A percentile compares a stretch with the other conserved stretches of the same genome.
Conservation (phyloP, 768 basidiomycete genomes). For the Tylopilus vinaceipallidus region DNA sequence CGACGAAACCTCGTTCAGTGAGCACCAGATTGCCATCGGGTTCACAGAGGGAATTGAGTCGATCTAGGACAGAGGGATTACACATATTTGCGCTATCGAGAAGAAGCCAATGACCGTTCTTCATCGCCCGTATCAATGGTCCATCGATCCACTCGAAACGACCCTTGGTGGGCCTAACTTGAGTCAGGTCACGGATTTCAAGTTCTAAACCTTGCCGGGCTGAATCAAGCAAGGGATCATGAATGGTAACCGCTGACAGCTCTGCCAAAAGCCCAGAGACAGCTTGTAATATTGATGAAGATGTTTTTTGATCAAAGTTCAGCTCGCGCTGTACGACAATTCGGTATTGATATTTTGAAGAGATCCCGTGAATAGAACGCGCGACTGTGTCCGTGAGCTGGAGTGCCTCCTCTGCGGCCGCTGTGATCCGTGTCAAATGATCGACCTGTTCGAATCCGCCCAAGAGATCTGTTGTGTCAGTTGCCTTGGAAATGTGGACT, state of each 20-base stretch:
- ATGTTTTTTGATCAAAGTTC: slow-evolving; percentile 13
- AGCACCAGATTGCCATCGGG: slow-evolving; percentile 76
- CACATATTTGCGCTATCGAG: slow-evolving; percentile 94
- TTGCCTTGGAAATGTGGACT: slow-evolving; percentile 78
- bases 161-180: slow-evolving; percentile 37
- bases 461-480: slow-evolving; percentile 90
- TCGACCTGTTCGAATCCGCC: slow-evolving; percentile 96
- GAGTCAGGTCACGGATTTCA: slow-evolving; percentile 23
- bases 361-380: slow-evolving; percentile 32
- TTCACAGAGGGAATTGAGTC: slow-evolving; percentile 96
- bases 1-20: slow-evolving; percentile 83
- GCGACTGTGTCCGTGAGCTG: slow-evolving; percentile 37
- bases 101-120: slow-evolving; percentile 83
- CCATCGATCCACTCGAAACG: slow-evolving; percentile 96
- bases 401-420: slow-evolving; percentile 41
- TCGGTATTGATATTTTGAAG: slow-evolving; percentile 15
- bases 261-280: slow-evolving; percentile 30
- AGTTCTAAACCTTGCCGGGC: slow-evolving; percentile 14
- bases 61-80: slow-evolving; percentile 91
- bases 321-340: slow-evolving; percentile 16
- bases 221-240: slow-evolving; percentile 11
- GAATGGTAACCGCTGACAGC: slow-evolving; percentile 16
- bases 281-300: slow-evolving; percentile 22
- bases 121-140: slow-evolving; percentile 82
- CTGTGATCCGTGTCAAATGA: slow-evolving; percentile 36